phyloP scores from a whole-genome alignment of 306 rosid species.

The Luffa aegyptiaca region DNA sequence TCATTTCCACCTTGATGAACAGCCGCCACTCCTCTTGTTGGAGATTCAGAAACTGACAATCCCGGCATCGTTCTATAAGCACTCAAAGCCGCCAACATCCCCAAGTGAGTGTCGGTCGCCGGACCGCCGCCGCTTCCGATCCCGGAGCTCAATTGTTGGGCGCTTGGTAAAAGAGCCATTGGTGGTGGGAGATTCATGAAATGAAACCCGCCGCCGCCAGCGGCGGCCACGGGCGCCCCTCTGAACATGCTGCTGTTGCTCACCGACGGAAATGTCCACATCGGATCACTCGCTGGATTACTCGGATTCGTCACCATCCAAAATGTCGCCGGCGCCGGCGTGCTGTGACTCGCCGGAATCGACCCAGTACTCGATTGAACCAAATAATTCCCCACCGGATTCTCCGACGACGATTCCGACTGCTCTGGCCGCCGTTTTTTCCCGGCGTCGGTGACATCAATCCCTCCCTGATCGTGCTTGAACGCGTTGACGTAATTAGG shows the following conservation, averaged over 20 bases:
- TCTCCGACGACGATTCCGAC: conserved; percentile 45
- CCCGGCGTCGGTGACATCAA: conserved; percentile 22
- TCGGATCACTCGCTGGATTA: conserved; percentile 30
- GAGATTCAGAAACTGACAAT: conserved; percentile 4
- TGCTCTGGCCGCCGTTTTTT: conserved; percentile 65
- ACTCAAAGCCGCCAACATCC: conserved; percentile 61
- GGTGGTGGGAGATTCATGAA: conserved; percentile 92
- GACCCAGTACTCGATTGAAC: conserved; percentile 63
- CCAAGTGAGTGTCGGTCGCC: conserved; percentile 47
- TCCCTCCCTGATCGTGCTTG: conserved; percentile 22
- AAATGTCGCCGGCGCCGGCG: conserved; percentile 49
- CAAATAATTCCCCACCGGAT: conserved; percentile 47
- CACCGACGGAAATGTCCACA: conserved; percentile 38
- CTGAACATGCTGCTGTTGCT: conserved; percentile 28
- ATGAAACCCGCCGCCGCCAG: conserved; percentile 38
- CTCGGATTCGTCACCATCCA: conserved; percentile 57
- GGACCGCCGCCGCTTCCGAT: conserved; percentile 8
- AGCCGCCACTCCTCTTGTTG: neutral
- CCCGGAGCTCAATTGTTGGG: conserved; percentile 44
- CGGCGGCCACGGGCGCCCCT: conserved; percentile 27
- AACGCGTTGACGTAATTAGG: conserved; percentile 25
- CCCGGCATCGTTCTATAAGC: conserved; percentile 21
- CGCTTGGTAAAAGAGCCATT: conserved; percentile 42
- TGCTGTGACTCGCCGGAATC: conserved; percentile 48
- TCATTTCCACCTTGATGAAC: neutral